Evolutionary conservation across 2,329 filamentous ascomycete species (phyloP).

Genomic region (Ciborinia camelliae): DNA sequence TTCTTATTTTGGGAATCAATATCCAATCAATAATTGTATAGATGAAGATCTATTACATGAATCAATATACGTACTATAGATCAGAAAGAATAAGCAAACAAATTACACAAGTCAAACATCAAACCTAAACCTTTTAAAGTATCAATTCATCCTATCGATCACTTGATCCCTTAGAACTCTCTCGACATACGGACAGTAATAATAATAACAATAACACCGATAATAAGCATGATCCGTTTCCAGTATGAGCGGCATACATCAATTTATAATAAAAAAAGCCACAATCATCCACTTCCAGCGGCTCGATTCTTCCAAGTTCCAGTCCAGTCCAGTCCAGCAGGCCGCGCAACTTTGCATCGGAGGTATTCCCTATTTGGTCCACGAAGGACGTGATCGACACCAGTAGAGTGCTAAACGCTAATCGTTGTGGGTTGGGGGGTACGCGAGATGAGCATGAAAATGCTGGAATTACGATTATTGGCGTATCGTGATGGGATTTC

Average conservation of each 20-base stretch:
- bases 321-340: not conserved
- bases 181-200: too few species aligned
- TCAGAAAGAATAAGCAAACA: not conserved
- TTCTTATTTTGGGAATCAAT: not conserved
- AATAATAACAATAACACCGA: not conserved
- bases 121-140: not conserved
- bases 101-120: not conserved
- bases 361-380: slow-evolving; percentile 4
- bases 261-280: slow-evolving; percentile 7
- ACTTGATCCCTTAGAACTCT: not conserved
- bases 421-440: not conserved
- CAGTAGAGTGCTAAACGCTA: not conserved
- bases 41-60: not conserved
- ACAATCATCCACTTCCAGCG: slow-evolving; percentile 8
- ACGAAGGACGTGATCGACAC: slow-evolving; percentile 7
- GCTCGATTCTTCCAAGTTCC: slow-evolving; percentile 18
- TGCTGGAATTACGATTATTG: not conserved
- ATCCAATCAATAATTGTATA: not conserved
- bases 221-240: slow-evolving; percentile 10
- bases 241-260: not conserved
- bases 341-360: slow-evolving; percentile 20
- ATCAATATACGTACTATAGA: too few species aligned
- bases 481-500: not conserved
- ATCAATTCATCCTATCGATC: not conserved
- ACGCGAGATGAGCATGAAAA: slow-evolving; percentile 13